Base-by-base conservation (phyloP, 192 early-diverging fungal species). In the Chytriomyces sp. region DNA sequence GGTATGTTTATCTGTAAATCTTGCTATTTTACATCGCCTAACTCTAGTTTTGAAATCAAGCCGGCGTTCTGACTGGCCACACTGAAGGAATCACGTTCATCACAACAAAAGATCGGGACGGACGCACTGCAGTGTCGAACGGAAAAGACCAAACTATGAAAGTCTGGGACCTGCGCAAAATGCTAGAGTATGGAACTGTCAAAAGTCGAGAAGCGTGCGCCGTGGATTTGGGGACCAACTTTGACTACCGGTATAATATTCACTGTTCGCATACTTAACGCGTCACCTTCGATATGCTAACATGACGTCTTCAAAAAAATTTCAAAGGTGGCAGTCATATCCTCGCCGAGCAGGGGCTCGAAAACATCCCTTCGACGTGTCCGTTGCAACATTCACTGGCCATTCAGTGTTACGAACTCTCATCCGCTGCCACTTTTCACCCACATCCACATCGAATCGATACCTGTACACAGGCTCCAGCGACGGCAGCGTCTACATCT, bases 401-500 rank as follows among this genome's bases (percentile, higher is more conserved):
- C 90, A 92, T 75, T 79, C 70, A 7, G 77, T 93, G 1, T 69
- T 93, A 5, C 73, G 84, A 59, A 93, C 92, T 0, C 68, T 93
- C 43, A 93, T 93, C 57, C 85, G 92, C 53, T 92, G 92, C 70
- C 87, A 91, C 72, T 93, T 90, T 64, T 89, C 90, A 8, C 91
- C 91, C 0, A 2, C 28, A 35, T 35, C 28, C 28, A 35, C 28
- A 35, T 61, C 28, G 3, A 87, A 92, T 67, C 81, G 79, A 60
- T 93, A 89, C 72, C 75, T 90, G 11, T 92, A 91, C 77, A 87
- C 88, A 10, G 92, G 92, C 16, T 85, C 79, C 60, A 81, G 86
- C 13, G 89, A 93, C 63, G 92, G 92, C 6, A 79, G 71, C 8
- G 84, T 89, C 50, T 86, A 82, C 61, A 82, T 85, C 5, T 81